Base-by-base conservation (phyloP, 192 early-diverging fungal species). In the Linnemannia schmuckeri region DNA sequence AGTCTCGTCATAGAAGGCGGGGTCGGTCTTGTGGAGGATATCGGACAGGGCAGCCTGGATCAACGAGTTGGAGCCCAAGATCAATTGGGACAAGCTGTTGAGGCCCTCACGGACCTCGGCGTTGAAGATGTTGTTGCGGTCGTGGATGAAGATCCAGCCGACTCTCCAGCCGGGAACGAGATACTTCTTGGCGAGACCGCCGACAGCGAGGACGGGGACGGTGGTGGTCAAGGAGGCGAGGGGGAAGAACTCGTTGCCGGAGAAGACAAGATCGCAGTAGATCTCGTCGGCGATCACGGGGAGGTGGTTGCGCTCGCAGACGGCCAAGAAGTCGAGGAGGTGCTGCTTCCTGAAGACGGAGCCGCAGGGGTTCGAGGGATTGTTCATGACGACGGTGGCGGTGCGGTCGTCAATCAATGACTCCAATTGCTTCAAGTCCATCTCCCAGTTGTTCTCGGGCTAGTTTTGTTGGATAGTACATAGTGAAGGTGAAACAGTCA, bases 281-380 rank as follows among this genome's bases (percentile, higher is more conserved):
- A 98, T 98, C 84, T 98, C 97, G 72, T 97, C 97, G 12, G 96
- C 90, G 72, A 98, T 97, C 20, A 98, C 90, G 61, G 96, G 96
- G 40, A 98, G 82, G 80, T 93, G 91, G 88, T 96, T 92, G 63
- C 89, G 91, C 75, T 96, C 95, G 52, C 94, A 95, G 9, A 98
- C 90, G 6, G 81, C 85, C 63, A 97, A 84, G 61, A 97, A 94
- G 44, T 91, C 94, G 30, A 91, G 79, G 49, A 98, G 89, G 72
- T 97, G 96, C 35, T 92, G 81, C 38, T 92, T 89, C 47, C 93
- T 90, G 81, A 95, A 98, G 55, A 96, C 96, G 41, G 96, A 97
- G 6, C 97, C 97, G 78, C 97, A 98, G 2, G 97, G 97, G 87
- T 98, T 98, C 54, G 95, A 96, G 42, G 97, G 96, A 89, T 97